Conservation (phyloP, 805 yeast species). For the Nakazawaea anatomiae region DNA sequence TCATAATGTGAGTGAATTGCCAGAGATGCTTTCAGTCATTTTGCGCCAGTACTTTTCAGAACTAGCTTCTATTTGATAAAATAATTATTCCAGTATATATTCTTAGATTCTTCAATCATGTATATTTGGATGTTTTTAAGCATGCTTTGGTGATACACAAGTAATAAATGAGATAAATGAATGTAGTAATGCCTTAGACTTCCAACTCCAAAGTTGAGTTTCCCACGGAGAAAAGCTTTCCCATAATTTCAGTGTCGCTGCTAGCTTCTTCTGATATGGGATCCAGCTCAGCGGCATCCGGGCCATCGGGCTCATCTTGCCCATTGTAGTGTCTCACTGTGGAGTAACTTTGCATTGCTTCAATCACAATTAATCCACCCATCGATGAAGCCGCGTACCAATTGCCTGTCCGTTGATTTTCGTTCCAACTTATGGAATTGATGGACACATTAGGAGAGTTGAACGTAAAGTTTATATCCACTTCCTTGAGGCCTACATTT, state of each 20-base stretch:
- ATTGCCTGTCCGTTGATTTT: slow-evolving; percentile 33
- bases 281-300: neutral
- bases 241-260: neutral
- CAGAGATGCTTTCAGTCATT: slow-evolving; percentile 84
- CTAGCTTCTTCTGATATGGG: neutral
- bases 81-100: too few relatives aligned
- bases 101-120: too few relatives aligned
- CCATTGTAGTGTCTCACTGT: slow-evolving; percentile 2
- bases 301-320: neutral
- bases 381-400: slow-evolving; percentile 49
- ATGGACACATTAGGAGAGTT: slow-evolving; percentile 47
- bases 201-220: neutral
- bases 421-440: slow-evolving; percentile 54
- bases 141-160: too few relatives aligned
- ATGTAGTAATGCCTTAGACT: neutral
- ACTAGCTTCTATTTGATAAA: slow-evolving; percentile 28
- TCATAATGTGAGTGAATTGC: slow-evolving; percentile 80
- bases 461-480: slow-evolving; percentile 26
- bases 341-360: slow-evolving; percentile 19
- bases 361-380: slow-evolving; percentile 44
- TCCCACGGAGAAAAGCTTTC: neutral
- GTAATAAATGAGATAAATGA: neutral
- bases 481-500: slow-evolving; percentile 24
- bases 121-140: too few relatives aligned
- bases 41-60: slow-evolving; percentile 90